Percentiles rank a stretch among this genome's conserved stretches.
Evolutionary conservation across 1,284 basidiomycete genomes (phyloP).

Genomic region (Cutaneotrichosporon mucoides): DNA sequence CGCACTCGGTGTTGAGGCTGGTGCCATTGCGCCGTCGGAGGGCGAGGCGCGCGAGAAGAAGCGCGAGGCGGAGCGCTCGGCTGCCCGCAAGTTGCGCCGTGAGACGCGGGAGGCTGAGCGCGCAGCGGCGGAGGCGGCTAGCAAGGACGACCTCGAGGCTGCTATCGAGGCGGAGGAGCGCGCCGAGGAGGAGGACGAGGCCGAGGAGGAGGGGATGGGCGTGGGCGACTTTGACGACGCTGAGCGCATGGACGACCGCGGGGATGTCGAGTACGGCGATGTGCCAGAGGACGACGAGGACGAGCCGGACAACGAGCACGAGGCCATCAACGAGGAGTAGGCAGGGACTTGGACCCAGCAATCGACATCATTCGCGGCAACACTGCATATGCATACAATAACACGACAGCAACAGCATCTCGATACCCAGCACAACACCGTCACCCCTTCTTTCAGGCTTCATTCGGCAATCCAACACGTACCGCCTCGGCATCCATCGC

Average conservation of each 20-base stretch:
- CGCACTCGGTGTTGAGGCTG: constrained; percentile 45
- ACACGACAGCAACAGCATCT: too few species aligned
- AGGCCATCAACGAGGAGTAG: constrained; percentile 15
- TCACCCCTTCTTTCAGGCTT: not conserved
- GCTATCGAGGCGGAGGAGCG: constrained; percentile 13
- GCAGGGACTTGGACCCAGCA: too few species aligned
- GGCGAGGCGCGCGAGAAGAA: constrained; percentile 33
- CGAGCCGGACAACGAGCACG: constrained; percentile 37
- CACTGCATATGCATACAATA: not conserved
- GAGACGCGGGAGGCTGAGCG: constrained; percentile 21
- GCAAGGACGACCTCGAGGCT: constrained; percentile 15
- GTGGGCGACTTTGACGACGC: constrained; percentile 28
- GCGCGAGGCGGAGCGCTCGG: constrained; percentile 26
- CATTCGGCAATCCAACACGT: not conserved
- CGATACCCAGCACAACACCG: not conserved
- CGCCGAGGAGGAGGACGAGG: constrained; percentile 17
- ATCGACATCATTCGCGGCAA: not conserved
- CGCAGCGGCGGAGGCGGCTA: constrained; percentile 10
- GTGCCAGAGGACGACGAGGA: constrained; percentile 33
- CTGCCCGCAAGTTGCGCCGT: constrained; percentile 24
- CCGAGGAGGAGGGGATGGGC: constrained; percentile 24
- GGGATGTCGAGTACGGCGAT: constrained; percentile 40
- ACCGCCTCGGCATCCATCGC: too few species aligned
- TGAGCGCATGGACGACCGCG: constrained; percentile 29
- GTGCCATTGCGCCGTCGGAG: constrained; percentile 36